Percentiles rank a stretch among this genome's conserved stretches.
phyloP scores from a whole-genome alignment of 768 basidiomycete species.

The Termitomyces sp. region DNA sequence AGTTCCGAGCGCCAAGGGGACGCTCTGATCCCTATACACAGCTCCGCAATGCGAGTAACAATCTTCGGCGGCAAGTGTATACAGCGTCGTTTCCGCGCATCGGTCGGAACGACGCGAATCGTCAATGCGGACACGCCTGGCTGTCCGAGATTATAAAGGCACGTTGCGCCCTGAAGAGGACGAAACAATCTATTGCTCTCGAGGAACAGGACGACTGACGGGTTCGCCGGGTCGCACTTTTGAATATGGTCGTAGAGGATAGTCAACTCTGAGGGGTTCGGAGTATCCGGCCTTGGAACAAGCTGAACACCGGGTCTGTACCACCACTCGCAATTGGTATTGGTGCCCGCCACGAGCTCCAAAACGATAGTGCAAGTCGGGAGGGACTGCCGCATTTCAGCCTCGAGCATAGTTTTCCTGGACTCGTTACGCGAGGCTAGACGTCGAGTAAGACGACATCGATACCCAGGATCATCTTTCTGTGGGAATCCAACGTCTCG shows the following conservation, averaged over 20 bases:
- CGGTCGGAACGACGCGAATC: neutral
- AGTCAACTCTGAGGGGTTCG: too few relatives aligned
- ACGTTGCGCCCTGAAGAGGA: neutral
- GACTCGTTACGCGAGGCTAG: neutral
- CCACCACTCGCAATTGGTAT: neutral
- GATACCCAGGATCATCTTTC: neutral
- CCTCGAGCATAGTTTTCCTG: neutral
- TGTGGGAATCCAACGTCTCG: neutral
- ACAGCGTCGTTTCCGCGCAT: neutral
- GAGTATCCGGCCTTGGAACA: too few relatives aligned
- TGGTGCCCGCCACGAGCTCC: neutral
- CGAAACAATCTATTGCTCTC: neutral
- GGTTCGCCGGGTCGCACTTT: neutral
- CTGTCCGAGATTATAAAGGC: neutral
- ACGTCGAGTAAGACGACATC: neutral
- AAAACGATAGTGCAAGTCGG: neutral
- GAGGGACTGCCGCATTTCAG: neutral
- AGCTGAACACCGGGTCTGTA: neutral
- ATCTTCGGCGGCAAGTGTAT: neutral
- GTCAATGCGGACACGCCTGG: neutral
- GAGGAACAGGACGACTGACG: neutral
- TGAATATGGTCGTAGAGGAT: neutral
- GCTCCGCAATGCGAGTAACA: neutral
- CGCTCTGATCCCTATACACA: neutral
- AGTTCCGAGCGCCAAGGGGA: neutral